A percentile compares a stretch with the other conserved stretches of the same genome.
phyloP scores from a whole-genome alignment of 345 rosid genomes.

The Rhodomyrtus tomentosa region DNA sequence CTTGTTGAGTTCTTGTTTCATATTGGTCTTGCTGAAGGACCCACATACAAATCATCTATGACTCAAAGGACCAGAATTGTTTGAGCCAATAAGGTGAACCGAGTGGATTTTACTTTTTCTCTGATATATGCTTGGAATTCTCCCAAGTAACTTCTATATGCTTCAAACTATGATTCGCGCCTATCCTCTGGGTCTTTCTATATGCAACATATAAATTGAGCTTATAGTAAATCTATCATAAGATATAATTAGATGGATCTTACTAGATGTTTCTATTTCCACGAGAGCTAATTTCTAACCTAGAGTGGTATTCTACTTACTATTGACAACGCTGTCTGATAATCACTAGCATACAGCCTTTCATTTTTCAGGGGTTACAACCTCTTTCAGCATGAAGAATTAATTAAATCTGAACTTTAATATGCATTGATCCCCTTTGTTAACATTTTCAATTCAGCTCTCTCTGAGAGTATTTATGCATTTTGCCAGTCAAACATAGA shows the following conservation, averaged over 20 bases:
- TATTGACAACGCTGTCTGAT: not conserved
- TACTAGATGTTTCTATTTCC: not conserved
- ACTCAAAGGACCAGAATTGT: not conserved
- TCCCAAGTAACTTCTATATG: not conserved
- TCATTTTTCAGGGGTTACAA: not conserved
- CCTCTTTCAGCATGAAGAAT: not conserved
- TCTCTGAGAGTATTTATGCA: not conserved
- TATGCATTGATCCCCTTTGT: not conserved
- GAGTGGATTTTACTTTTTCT: not conserved
- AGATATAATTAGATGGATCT: not conserved
- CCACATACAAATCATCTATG: not conserved
- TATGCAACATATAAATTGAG: not conserved
- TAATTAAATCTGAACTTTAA: not conserved
- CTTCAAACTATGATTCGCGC: not conserved
- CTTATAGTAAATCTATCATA: too few species aligned
- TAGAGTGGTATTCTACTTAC: not conserved
- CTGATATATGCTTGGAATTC: not conserved
- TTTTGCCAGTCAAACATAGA: not conserved
- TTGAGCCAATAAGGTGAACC: not conserved
- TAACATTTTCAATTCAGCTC: not conserved
- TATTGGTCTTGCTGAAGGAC: not conserved
- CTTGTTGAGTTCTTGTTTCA: not conserved
- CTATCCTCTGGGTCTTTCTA: not conserved
- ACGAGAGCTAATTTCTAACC: not conserved
- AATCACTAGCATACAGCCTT: not conserved